These are phyloP conservation scores for Calonectria henricotiae DNA, from an alignment of 2,329 filamentous ascomycete genomes.

Conservation along the genomic window DNA sequence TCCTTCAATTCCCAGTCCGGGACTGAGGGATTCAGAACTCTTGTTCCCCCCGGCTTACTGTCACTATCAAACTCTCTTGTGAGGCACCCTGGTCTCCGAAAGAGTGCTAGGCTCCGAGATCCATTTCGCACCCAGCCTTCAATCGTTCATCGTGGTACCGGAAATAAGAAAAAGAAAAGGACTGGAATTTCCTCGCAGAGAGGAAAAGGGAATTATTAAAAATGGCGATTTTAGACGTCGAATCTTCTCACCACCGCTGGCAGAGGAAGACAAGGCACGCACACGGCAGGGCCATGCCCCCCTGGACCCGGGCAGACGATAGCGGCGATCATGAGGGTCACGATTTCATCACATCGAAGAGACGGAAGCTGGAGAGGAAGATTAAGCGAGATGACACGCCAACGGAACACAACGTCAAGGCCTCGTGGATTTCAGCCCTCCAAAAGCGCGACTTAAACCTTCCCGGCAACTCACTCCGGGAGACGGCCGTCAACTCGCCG, in stretches of 20 bases:
- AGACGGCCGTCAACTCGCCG: slow-evolving; percentile 21
- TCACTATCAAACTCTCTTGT: slow-evolving; percentile 34
- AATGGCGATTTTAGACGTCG: slow-evolving; percentile 41
- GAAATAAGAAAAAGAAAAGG: not conserved
- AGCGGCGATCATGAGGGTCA: slow-evolving; percentile 40
- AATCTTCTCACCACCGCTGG: slow-evolving; percentile 43
- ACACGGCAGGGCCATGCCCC: slow-evolving; percentile 42
- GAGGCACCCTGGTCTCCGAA: slow-evolving; percentile 9
- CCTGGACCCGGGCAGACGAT: slow-evolving; percentile 54
- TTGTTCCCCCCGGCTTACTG: slow-evolving; percentile 14
- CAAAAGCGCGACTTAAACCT: slow-evolving; percentile 23
- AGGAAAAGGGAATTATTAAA: not conserved
- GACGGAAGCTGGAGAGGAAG: slow-evolving; percentile 32
- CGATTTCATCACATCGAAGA: slow-evolving; percentile 44
- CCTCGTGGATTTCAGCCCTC: slow-evolving; percentile 25
- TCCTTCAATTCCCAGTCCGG: slow-evolving; percentile 44
- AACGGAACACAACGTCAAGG: slow-evolving; percentile 33
- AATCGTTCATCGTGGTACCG: not conserved
- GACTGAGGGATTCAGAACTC: slow-evolving; percentile 40
- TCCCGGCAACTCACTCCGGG: slow-evolving; percentile 33
- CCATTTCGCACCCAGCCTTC: not conserved
- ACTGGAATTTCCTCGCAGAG: not conserved
- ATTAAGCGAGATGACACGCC: slow-evolving; percentile 36
- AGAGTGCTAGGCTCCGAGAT: not conserved
- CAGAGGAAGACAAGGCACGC: slow-evolving; percentile 42